Base-by-base conservation (phyloP, 2,329 filamentous ascomycete species). In the Xylaria sp. region DNA sequence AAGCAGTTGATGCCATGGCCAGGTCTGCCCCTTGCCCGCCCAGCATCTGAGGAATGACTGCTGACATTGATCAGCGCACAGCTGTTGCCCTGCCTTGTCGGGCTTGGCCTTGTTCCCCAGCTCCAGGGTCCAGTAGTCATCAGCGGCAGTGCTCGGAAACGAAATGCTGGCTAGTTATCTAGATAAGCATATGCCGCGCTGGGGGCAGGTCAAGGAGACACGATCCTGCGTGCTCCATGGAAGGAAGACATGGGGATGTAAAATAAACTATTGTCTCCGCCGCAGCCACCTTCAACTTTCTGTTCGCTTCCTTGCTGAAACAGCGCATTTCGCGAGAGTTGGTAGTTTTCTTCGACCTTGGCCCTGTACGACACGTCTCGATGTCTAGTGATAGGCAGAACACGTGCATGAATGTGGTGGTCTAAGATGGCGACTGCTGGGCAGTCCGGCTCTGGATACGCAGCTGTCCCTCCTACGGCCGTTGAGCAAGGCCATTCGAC, bases 401-500 rank as follows among this genome's bases (percentile, higher is more conserved):
- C 26, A 26, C 61, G 61, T 63, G 57, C 20, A 63, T 68, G 68
- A 70, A 68, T 70, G 68, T 70, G 68, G 68, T 70, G 65, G 65
- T 23, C 68, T 65, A 65, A 68, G 31, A 70, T 70, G 68, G 53
- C 62, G 53, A 65, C 58, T 67, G 65, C 65, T 65, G 65, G 59
- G 40, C 68, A 68, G 58, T 68, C 59, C 59, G 56, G 61, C 42
- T 65, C 62, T 31, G 65, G 63, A 65, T 70, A 70, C 54, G 51
- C 57, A 49, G 65, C 65, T 60, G 61, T 70, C 20, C 68, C 65
- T 49, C 68, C 62, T 28, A 36, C 46, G 11, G 62, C 56, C 48
- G 58, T 20, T 20, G 68, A 70, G 20, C 61, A 51, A 31, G 54
- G 40, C 38, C 44, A 49, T 65, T 36, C 58, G 44, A 58, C 36